Conservation (phyloP, 2,329 filamentous ascomycete species). For the Colletotrichum neosansevieriae region DNA sequence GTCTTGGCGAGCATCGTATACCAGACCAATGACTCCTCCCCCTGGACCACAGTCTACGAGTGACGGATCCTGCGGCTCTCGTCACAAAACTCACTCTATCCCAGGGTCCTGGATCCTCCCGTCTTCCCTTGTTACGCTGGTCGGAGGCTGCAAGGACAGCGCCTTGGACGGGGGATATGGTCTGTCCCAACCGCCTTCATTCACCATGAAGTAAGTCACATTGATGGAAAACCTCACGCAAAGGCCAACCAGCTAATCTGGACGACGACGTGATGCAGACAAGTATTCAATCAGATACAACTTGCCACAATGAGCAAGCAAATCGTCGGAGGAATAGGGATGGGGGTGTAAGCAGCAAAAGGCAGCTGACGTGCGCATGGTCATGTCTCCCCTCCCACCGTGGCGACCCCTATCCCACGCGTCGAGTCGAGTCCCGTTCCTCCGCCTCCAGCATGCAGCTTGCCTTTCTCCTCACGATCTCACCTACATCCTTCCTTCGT, state of each 20-base stretch:
- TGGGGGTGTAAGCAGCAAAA: constrained; percentile 29
- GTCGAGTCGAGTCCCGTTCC: neutral
- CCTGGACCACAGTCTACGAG: neutral
- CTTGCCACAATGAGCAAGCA: neutral
- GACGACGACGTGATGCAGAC: no score
- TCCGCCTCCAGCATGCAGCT: constrained; percentile 5
- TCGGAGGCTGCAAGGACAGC: neutral
- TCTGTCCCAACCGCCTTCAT: neutral
- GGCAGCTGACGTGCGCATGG: constrained; percentile 32
- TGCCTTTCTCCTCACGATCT: constrained; percentile 9
- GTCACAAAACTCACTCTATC: constrained; percentile 1
- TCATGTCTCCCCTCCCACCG: constrained; percentile 1
- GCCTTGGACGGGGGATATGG: neutral
- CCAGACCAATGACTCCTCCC: constrained; percentile 22
- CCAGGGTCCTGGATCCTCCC: constrained; percentile 17
- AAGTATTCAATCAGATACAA: neutral
- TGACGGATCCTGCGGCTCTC: constrained; percentile 29
- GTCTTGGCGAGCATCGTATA: constrained; percentile 25
- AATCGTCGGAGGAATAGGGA: neutral
- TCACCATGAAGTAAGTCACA: neutral
- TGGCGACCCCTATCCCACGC: neutral
- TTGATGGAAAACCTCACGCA: neutral
- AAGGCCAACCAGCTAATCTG: neutral
- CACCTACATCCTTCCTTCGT: neutral
- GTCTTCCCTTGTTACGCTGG: neutral